Conservation (phyloP, 257 asterid genomes). For the Lavandula angustifolia region DNA sequence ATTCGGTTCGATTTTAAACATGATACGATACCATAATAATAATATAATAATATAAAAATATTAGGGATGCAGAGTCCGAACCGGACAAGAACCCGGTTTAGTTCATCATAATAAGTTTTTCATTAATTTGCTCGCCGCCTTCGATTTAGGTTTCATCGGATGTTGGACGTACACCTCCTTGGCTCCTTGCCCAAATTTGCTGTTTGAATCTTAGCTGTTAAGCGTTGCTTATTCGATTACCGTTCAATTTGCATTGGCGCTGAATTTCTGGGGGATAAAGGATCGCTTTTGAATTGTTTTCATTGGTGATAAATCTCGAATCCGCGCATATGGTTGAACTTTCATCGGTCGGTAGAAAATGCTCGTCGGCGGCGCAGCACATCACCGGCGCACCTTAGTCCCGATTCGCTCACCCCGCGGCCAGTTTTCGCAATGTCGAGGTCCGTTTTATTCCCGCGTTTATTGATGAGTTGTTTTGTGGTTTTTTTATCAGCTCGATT, state of each 20-base stretch:
- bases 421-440: conserved; percentile 48
- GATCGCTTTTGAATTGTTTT: background rate
- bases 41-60: no score
- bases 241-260: background rate
- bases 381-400: conserved; percentile 35
- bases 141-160: conserved; percentile 32
- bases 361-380: conserved; percentile 37
- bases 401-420: conserved; percentile 9
- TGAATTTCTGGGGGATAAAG: background rate
- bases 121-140: conserved; percentile 40
- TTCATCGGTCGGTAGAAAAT: conserved; percentile 36
- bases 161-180: background rate
- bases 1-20: no score
- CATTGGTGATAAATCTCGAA: conserved; percentile 13
- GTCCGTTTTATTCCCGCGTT: conserved; percentile 38
- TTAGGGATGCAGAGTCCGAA: background rate
- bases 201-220: background rate
- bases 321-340: conserved; percentile 35
- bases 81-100: conserved; percentile 6
- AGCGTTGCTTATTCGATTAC: background rate
- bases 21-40: no score
- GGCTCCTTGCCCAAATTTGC: background rate
- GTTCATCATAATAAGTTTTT: background rate
- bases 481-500: background rate
- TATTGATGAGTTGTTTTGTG: no score